Conservation (phyloP, 495 filamentous ascomycete genomes). For the Xylaria flabelliformis region DNA sequence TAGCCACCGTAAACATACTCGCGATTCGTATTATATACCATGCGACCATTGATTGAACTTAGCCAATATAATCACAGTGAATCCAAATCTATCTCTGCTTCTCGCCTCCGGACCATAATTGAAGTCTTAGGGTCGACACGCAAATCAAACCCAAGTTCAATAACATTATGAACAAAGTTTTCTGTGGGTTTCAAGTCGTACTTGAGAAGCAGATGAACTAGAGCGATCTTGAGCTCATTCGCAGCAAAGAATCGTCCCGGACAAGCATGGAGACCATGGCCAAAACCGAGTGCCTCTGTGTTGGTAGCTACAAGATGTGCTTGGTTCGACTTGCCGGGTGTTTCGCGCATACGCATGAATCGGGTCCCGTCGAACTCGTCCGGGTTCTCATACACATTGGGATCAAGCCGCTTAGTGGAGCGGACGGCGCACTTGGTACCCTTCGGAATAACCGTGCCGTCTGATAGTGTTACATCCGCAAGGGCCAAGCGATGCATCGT, state of each 20-base stretch:
- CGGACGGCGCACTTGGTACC: constrained; percentile 48
- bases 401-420: constrained; percentile 42
- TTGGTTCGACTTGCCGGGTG: constrained; percentile 46
- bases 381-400: constrained; percentile 51
- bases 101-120: constrained; percentile 10
- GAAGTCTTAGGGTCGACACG: constrained; percentile 6
- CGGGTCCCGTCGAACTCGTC: constrained; percentile 55
- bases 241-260: constrained; percentile 54
- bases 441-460: constrained; percentile 59
- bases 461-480: constrained; percentile 50
- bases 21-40: not conserved
- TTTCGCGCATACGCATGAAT: constrained; percentile 50
- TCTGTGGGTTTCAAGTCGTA: constrained; percentile 46
- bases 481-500: constrained; percentile 47
- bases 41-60: not conserved
- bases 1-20: not conserved
- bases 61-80: not conserved
- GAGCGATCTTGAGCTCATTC: constrained; percentile 49
- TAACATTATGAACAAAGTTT: not conserved
- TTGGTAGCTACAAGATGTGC: constrained; percentile 56
- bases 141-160: constrained; percentile 23
- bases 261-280: constrained; percentile 48
- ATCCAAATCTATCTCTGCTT: constrained; percentile 26
- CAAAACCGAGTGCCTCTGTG: constrained; percentile 44
- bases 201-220: constrained; percentile 49